Evolutionary conservation across 345 rosid species (phyloP).

Genomic region (Chamaenerion angustifolium): DNA sequence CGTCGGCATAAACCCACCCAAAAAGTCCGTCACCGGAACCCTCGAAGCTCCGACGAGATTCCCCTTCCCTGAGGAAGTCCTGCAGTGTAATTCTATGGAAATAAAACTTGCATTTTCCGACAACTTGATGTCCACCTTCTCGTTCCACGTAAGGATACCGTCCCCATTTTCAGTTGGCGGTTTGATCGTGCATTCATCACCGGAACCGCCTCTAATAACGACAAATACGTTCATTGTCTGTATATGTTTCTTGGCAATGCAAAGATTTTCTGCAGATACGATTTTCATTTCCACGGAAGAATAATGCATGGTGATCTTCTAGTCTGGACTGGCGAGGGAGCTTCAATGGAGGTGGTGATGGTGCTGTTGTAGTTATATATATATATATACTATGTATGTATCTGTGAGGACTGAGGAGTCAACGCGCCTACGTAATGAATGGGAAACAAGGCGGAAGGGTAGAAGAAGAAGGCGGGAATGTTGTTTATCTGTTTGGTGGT

Average conservation of each 20-base stretch:
- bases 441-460: too few relatives aligned
- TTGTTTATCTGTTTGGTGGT: too few relatives aligned
- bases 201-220: constrained; percentile 2
- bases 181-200: background rate
- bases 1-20: constrained; percentile 1
- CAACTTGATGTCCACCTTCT: constrained; percentile 10
- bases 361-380: too few relatives aligned
- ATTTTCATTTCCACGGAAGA: constrained; percentile 5
- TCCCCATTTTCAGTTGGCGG: constrained; percentile 7
- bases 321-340: too few relatives aligned
- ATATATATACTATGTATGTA: too few relatives aligned
- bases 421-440: too few relatives aligned
- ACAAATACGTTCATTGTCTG: constrained; percentile 10
- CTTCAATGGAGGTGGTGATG: too few relatives aligned
- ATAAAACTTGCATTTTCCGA: constrained; percentile 16
- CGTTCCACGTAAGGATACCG: constrained; percentile 11
- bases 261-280: constrained; percentile 13
- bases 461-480: too few relatives aligned
- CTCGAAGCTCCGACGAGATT: constrained; percentile 10
- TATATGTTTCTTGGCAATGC: constrained; percentile 5
- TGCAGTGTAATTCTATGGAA: constrained; percentile 25
- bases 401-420: too few relatives aligned
- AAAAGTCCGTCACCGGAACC: constrained; percentile 12
- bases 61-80: constrained; percentile 10
- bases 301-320: background rate